Conservation (phyloP, 768 basidiomycete species). For the Boletus insuetus region DNA sequence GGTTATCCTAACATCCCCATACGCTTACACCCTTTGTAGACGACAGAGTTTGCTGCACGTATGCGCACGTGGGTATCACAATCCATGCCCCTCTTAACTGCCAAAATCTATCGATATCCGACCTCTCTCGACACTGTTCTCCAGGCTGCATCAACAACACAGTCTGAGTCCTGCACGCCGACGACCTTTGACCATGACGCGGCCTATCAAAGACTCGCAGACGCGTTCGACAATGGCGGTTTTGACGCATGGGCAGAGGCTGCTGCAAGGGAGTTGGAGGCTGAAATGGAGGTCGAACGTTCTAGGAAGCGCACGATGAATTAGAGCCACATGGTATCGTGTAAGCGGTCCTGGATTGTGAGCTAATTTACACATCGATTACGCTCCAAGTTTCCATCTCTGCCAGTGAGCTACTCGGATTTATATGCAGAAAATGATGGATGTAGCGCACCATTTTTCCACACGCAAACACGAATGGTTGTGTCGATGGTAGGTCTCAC, state of each 20-base stretch:
- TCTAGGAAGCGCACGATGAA: conserved; percentile 13
- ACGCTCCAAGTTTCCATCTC: too few species aligned
- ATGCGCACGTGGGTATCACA: conserved; percentile 51
- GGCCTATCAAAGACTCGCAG: conserved; percentile 50
- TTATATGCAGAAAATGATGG: too few species aligned
- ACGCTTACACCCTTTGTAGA: conserved; percentile 33
- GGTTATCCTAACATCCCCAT: too few species aligned
- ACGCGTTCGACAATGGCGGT: conserved; percentile 60
- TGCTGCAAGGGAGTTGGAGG: conserved; percentile 55
- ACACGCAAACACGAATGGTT: too few species aligned
- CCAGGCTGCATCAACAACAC: not conserved
- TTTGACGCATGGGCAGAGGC: conserved; percentile 52
- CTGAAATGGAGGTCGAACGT: conserved; percentile 52
- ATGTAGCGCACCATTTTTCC: too few species aligned
- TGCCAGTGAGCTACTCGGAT: too few species aligned
- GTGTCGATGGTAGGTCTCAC: too few species aligned
- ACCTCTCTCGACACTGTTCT: conserved; percentile 7
- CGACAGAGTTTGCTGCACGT: conserved; percentile 54
- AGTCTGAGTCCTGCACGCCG: not conserved
- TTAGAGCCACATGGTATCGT: not conserved
- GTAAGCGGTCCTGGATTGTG: too few species aligned
- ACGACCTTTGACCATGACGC: conserved; percentile 30
- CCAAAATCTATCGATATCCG: conserved; percentile 50
- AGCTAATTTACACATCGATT: too few species aligned
- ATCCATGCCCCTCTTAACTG: conserved; percentile 47